phyloP scores from a whole-genome alignment of 805 yeast species.

The Sugiyamaella qingdaonensis region DNA sequence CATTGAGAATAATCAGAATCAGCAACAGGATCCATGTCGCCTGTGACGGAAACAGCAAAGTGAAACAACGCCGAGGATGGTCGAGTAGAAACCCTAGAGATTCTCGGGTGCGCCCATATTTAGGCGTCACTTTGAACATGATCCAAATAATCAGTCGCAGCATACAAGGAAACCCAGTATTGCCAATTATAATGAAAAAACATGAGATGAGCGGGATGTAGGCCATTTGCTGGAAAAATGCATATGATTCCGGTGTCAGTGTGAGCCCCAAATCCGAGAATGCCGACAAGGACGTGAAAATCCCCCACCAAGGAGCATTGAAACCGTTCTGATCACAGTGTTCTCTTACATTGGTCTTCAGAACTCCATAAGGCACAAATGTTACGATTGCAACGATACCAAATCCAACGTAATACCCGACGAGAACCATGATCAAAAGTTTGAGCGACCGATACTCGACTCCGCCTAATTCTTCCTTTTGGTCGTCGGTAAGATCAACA shows the following conservation, averaged over 20 bases:
- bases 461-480: slow-evolving; percentile 94
- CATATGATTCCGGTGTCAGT: slow-evolving; percentile 76
- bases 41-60: slow-evolving; percentile 81
- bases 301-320: slow-evolving; percentile 88
- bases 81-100: slow-evolving; percentile 82
- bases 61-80: slow-evolving; percentile 96
- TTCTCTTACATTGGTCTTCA: slow-evolving; percentile 21
- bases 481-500: slow-evolving; percentile 72
- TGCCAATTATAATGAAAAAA: slow-evolving; percentile 82
- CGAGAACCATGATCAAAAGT: slow-evolving; percentile 60
- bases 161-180: slow-evolving; percentile 88
- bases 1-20: slow-evolving; percentile 68
- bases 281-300: slow-evolving; percentile 72
- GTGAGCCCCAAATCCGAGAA: slow-evolving; percentile 87
- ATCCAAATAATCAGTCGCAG: slow-evolving; percentile 81
- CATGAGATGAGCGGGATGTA: slow-evolving; percentile 61
- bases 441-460: slow-evolving; percentile 92
- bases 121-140: slow-evolving; percentile 60
- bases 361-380: slow-evolving; percentile 44
- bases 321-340: slow-evolving; percentile 53
- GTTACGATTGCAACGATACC: slow-evolving; percentile 56
- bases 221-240: slow-evolving; percentile 55
- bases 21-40: slow-evolving; percentile 94
- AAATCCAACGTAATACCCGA: slow-evolving; percentile 70
- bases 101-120: slow-evolving; percentile 47